phyloP scores from a whole-genome alignment of 73 alveolate species.

The Blepharisma stoltei region DNA sequence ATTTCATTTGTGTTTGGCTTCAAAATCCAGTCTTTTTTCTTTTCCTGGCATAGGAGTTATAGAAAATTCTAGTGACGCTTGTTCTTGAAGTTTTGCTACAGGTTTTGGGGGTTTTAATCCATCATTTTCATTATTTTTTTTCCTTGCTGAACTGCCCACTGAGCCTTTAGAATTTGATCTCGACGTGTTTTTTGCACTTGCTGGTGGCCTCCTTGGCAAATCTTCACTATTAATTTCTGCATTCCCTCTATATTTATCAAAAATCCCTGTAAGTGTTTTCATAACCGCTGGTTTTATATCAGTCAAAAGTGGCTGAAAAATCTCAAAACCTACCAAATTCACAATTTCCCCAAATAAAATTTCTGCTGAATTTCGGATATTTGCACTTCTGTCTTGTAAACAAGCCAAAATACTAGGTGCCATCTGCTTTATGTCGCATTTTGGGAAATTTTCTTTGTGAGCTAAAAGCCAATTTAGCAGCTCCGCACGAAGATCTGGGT shows the following conservation, averaged over 20 bases:
- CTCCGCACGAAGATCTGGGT: slow-evolving; percentile 78
- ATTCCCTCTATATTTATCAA: slow-evolving; percentile 22
- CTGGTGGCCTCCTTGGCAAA: slow-evolving; percentile 12
- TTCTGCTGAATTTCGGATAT: slow-evolving; percentile 76
- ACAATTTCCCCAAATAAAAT: slow-evolving; percentile 56
- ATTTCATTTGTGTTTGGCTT: slow-evolving; percentile 58
- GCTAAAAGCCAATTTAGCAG: slow-evolving; percentile 66
- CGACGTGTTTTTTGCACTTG: slow-evolving; percentile 15
- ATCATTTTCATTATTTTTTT: background rate
- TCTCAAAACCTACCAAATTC: slow-evolving; percentile 38
- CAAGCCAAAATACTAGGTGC: slow-evolving; percentile 63
- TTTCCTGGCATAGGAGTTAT: slow-evolving; percentile 48
- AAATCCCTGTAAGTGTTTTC: slow-evolving; percentile 21
- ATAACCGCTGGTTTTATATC: slow-evolving; percentile 80
- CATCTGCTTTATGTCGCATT: slow-evolving; percentile 49
- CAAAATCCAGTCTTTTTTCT: slow-evolving; percentile 77
- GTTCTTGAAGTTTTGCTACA: slow-evolving; percentile 20
- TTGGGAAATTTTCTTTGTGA: slow-evolving; percentile 61
- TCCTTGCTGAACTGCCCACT: background rate
- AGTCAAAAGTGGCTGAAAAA: slow-evolving; percentile 34
- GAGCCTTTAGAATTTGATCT: background rate
- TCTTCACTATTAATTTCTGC: slow-evolving; percentile 22
- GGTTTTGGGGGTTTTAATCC: slow-evolving; percentile 26
- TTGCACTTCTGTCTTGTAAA: slow-evolving; percentile 69
- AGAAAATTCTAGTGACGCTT: background rate